Base-by-base conservation (phyloP, 192 early-diverging fungal species). In the Backusella psychrophila region DNA sequence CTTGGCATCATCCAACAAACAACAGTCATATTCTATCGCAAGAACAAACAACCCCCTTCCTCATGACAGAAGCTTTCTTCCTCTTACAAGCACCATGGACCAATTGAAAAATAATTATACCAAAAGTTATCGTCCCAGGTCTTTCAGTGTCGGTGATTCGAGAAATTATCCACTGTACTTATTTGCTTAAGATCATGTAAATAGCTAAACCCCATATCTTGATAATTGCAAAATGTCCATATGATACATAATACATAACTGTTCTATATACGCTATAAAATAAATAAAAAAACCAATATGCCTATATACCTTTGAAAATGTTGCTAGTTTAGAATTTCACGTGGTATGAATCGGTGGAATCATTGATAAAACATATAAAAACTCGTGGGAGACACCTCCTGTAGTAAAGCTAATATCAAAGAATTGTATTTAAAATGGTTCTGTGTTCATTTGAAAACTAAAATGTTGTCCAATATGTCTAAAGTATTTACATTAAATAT, bases 71-170 rank as follows among this genome's bases (percentile, higher is more conserved):
- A 74, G 73, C 26, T 74, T 74, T 66, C 38, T 74, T 36, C 72
- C 72, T 59, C 72, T 73, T 35, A 17, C 44, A n/a, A 29, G 31
- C 17, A 31, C 72, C 21, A 52, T 73, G 4, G 26, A 21, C 35
- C 73, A 74, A 52, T 29, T 74, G 9, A 49, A 75, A 36, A 42
- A 36, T n/a, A 11, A 39, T 7, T 36, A 68, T 52, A 19, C 29
- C 11, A 39, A 38, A 41, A 65, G 38, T 31, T n/a, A 75, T 38
- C 65, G 75, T 34, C 75, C 75, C 11, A 68, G 75, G 69, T 75
- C 75, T 15, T 75, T 67, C 66, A 75, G 75, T 53, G 75, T 75
- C 17, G 75, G 67, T 29, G 75, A 75, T 73, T 59, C 71, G 19
- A 52, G 71, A 56, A 59, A 73, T 36, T 71, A 14, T 33, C 33